Percentiles rank a stretch among this genome's conserved stretches.
Evolutionary conservation across 371 early-diverging fungal species (phyloP).

Genomic region (Mucor irregularis): DNA sequence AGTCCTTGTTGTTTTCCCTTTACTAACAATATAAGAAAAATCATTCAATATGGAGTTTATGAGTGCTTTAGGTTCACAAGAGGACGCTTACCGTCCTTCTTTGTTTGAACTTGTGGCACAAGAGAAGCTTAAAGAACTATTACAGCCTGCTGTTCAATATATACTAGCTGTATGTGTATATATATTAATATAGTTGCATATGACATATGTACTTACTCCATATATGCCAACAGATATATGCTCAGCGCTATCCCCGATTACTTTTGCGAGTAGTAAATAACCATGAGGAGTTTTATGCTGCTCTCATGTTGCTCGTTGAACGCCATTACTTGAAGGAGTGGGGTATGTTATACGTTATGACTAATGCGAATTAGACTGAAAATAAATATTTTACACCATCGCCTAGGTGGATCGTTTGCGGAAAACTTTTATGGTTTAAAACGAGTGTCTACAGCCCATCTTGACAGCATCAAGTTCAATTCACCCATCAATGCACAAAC

Average conservation of each 20-base stretch:
- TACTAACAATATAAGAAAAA: background rate
- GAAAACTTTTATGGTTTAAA: constrained; percentile 93
- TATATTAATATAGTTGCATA: too few relatives aligned
- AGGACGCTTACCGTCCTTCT: constrained; percentile 79
- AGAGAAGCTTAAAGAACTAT: constrained; percentile 76
- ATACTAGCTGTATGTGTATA: constrained; percentile 67
- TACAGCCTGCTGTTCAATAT: constrained; percentile 87
- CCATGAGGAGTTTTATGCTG: constrained; percentile 79
- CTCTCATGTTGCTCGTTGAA: constrained; percentile 78
- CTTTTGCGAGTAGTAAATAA: constrained; percentile 75
- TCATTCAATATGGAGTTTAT: constrained; percentile 75
- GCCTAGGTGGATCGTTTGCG: constrained; percentile 86
- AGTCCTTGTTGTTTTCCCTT: background rate
- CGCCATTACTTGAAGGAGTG: constrained; percentile 80
- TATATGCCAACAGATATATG: constrained; percentile 69
- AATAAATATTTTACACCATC: too few relatives aligned
- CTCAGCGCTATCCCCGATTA: constrained; percentile 86
- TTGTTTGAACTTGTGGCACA: constrained; percentile 90
- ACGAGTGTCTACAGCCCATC: constrained; percentile 51
- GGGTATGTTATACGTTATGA: constrained; percentile 42
- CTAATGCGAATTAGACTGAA: too few relatives aligned
- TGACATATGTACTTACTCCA: too few relatives aligned
- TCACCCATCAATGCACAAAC: constrained; percentile 21
- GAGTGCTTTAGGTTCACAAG: constrained; percentile 75
- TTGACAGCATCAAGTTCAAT: constrained; percentile 21